Conservation (phyloP, 768 basidiomycete species). For the Sutorius australiensis region DNA sequence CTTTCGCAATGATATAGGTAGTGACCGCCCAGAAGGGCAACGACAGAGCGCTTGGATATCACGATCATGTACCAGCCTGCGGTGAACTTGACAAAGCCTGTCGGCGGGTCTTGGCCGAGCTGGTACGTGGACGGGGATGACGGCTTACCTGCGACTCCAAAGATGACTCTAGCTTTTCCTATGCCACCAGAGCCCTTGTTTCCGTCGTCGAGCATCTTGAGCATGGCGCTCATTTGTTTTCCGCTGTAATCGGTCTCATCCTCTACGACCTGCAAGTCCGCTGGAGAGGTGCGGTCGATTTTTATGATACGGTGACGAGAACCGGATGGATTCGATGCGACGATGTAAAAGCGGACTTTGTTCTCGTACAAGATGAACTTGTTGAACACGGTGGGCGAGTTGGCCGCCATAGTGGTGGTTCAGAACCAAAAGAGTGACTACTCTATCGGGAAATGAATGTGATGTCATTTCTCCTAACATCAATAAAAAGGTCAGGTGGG, state of each 20-base stretch:
- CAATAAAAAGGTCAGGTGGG: conserved; percentile 1
- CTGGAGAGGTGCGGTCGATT: conserved; percentile 81
- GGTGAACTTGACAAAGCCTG: conserved; percentile 89
- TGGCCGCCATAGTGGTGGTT: not conserved
- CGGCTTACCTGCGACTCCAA: conserved; percentile 71
- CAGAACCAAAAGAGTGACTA: not conserved
- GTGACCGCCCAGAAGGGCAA: conserved; percentile 91
- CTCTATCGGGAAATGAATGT: conserved; percentile 8
- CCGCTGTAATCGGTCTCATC: conserved; percentile 87
- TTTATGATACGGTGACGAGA: conserved; percentile 89
- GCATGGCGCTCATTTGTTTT: conserved; percentile 83
- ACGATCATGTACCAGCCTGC: conserved; percentile 95
- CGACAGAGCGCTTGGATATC: conserved; percentile 85
- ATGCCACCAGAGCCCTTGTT: conserved; percentile 87
- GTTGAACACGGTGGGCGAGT: conserved; percentile 40
- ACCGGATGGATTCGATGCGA: conserved; percentile 86
- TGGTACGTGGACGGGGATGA: not conserved
- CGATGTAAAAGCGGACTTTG: conserved; percentile 82
- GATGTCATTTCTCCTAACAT: conserved; percentile 28
- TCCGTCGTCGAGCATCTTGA: conserved; percentile 95
- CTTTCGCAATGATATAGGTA: conserved; percentile 96
- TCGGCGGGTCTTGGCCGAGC: not conserved
- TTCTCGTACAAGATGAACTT: conserved; percentile 95
- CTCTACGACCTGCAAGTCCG: conserved; percentile 74
- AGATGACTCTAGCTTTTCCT: conserved; percentile 73